Base-by-base conservation (phyloP, 805 yeast genomes). In the Pichia deserticola region DNA sequence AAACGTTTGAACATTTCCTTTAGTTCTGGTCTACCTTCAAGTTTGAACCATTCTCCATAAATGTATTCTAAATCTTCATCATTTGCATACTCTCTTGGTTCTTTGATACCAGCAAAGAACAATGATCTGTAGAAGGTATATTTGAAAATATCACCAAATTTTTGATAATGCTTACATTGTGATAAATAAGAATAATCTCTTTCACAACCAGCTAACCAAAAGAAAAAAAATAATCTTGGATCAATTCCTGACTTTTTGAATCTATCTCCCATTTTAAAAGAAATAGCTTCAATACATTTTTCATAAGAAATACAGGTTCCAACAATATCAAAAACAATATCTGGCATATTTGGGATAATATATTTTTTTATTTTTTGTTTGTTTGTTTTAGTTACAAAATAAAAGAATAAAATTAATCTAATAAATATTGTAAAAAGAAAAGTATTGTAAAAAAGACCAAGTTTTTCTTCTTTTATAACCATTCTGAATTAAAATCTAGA, bases 101-200 rank as follows among this genome's bases (percentile, higher is more conserved):
- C 60, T 35, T 57, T 54, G 27, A 63, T 30, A 46, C 66, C 67
- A 9, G 64, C 60, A 48, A 57, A 61, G 40, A 51, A 58, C 28
- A 63, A 40, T 12, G 63, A 51, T 40, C 66, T 52, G 53, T 55
- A 62, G 45, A 63, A 63, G 1, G 66, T 63, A 36, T 51, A 53
- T 44, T 58, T 54, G 44, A 63, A 59, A 36, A 62, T 57, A 37
- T 58, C 56, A 39, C 51, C 51, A 34, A 61, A 59, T 3, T 60
- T 56, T 43, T 62, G 62, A 40, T 63, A 63, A 43, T 54, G 55
- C 36, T 60, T 61, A 36, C 51, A 53, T 42, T 56, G 63, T 20
- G 64, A 59, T 33, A 63, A 52, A 36, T 56, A 63, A 12, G 65
- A 47, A 55, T 62, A 66, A 54, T 90, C 92, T 96, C 97, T 89